Conservation (phyloP, 2,329 filamentous ascomycete species). For the Leptoxyphium fumago region DNA sequence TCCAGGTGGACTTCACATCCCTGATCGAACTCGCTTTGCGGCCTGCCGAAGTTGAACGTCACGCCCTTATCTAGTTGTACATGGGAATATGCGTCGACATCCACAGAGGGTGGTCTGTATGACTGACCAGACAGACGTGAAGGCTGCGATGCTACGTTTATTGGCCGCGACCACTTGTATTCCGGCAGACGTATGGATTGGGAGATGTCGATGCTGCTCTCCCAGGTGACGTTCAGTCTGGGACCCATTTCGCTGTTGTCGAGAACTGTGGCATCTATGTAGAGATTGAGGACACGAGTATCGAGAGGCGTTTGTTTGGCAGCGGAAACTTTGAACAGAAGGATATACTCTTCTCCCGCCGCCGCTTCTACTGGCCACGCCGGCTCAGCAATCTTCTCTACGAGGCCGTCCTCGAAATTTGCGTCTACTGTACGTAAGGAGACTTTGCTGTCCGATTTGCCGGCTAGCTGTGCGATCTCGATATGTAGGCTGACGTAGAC, state of each 20-base stretch:
- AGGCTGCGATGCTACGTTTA: constrained; percentile 1
- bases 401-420: constrained; percentile 40
- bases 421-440: constrained; percentile 45
- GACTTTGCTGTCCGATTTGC: constrained; percentile 22
- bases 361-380: constrained; percentile 18
- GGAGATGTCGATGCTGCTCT: constrained; percentile 11
- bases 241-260: constrained; percentile 11
- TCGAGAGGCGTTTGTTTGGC: background rate
- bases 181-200: constrained; percentile 5
- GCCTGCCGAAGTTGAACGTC: constrained; percentile 59
- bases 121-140: background rate
- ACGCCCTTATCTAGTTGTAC: constrained; percentile 33
- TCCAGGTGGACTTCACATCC: constrained; percentile 58
- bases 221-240: constrained; percentile 12
- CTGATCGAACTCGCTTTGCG: constrained; percentile 38
- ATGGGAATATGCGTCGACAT: background rate
- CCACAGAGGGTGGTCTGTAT: background rate
- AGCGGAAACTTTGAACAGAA: constrained; percentile 35
- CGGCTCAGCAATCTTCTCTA: constrained; percentile 25
- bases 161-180: constrained; percentile 15
- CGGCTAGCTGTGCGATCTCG: constrained; percentile 13
- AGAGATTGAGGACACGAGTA: background rate
- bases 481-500: constrained; percentile 16
- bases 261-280: constrained; percentile 8
- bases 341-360: constrained; percentile 60